Evolutionary conservation across 805 yeast species (phyloP), one percentile per base, ranked within the genome.

Genomic region (Ogataea salicorniae): DNA sequence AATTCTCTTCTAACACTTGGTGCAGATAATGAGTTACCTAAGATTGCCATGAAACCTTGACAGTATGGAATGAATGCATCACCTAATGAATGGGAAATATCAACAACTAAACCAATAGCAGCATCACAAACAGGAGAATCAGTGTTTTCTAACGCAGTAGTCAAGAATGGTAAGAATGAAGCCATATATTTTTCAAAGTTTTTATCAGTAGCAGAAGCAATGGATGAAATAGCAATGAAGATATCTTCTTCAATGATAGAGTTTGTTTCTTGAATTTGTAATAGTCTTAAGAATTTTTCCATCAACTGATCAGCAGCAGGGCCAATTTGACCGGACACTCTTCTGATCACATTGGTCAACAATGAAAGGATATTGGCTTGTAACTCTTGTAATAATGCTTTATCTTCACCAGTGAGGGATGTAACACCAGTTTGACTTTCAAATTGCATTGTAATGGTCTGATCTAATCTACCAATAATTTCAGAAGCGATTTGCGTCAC

Each of bases 91-190:
- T 90, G 95, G 9, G 95, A 80, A 56, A 92, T 83, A 69, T 94
- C 99, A 17, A 97, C 97, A 49, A 94, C 90, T 43, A 94, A 77
- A 4, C 99, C 98, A 48, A 94, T 90, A 3, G 98, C 96, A 5
- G 96, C 87, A 53, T 79, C 79, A 60, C 96, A 85, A 11, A 87
- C 82, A 36, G 91, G 86, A 5, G 89, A 81, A 36, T 88, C 96
- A 8, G 86, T 81, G 66, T 90, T 91, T 57, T 80, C 78, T 51
- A 94, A 74, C 0, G 96, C 96, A 51, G 76, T 75, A 16, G 82
- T 80, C 64, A 94, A 75, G 64, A 75, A 91, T 47, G 98, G 97
- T 50, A 88, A 73, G 64, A 94, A 89, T 6, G 86, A 76, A 47
- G 79, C 82, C 82, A 91, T 81, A 66, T 88, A 94, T 58, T 79